Percentiles rank a stretch among this genome's conserved stretches.
These are phyloP conservation scores for Fusarium bactridioides DNA, from an alignment of 2,329 filamentous ascomycete genomes.

Conservation along the genomic window DNA sequence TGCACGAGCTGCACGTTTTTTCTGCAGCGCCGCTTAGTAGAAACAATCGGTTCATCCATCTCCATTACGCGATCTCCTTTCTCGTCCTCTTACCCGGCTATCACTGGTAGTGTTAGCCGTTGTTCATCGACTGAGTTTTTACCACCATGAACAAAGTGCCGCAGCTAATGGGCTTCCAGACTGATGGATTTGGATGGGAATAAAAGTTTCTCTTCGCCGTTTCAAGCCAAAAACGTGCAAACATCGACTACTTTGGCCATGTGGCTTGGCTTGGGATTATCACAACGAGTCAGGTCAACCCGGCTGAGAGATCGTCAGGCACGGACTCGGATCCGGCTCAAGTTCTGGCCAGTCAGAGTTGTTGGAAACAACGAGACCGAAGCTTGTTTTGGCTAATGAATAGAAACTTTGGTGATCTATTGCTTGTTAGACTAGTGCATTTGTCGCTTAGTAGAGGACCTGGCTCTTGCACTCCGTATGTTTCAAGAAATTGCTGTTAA, in stretches of 20 bases:
- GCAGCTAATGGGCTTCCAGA: slow-evolving; percentile 3
- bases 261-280: slow-evolving; percentile 10
- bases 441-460: neutral
- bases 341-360: slow-evolving; percentile 13
- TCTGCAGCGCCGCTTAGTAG: neutral
- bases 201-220: slow-evolving; percentile 1
- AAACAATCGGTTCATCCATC: slow-evolving; percentile 7
- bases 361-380: slow-evolving; percentile 3
- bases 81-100: slow-evolving; percentile 17
- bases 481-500: neutral
- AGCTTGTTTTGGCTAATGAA: slow-evolving; percentile 31
- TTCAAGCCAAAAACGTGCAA: slow-evolving; percentile 8
- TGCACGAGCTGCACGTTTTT: slow-evolving; percentile 19
- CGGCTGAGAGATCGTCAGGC: slow-evolving; percentile 38
- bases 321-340: slow-evolving; percentile 32
- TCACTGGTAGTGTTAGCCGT: slow-evolving; percentile 8
- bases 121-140: neutral
- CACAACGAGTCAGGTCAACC: slow-evolving; percentile 34
- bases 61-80: slow-evolving; percentile 32
- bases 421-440: slow-evolving; percentile 15
- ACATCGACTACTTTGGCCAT: neutral
- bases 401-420: slow-evolving; percentile 3
- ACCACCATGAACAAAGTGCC: neutral
- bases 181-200: neutral
- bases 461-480: neutral